Evolutionary conservation across 129 eudicot genomes (phyloP).

Genomic region (Lactuca sativa): DNA sequence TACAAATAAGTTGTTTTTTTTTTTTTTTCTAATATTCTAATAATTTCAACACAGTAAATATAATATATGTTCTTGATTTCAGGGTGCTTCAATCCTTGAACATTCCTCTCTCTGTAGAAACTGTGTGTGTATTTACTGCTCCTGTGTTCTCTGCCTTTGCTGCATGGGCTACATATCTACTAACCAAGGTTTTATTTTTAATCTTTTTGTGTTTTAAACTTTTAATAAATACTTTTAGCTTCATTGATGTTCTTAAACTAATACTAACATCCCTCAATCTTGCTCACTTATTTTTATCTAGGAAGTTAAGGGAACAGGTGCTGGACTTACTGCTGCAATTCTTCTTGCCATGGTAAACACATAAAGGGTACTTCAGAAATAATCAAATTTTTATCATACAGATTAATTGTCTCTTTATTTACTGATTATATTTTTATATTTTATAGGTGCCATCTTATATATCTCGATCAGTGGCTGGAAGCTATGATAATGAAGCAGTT

Average conservation of each 20-base stretch:
- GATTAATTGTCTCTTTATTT: neutral
- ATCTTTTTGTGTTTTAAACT: slow-evolving; percentile 7
- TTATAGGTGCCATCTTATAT: slow-evolving; percentile 96
- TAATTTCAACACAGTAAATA: neutral
- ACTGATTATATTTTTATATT: slow-evolving; percentile 12
- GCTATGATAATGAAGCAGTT: slow-evolving; percentile 99
- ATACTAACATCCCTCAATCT: slow-evolving; percentile 26
- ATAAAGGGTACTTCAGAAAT: slow-evolving; percentile 13
- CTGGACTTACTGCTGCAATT: slow-evolving; percentile 95
- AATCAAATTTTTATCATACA: neutral
- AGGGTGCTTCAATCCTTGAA: slow-evolving; percentile 87
- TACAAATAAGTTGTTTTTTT: neutral
- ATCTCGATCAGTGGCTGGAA: slow-evolving; percentile 99
- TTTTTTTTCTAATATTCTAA: neutral
- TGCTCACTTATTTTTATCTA: slow-evolving; percentile 27
- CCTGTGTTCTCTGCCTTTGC: slow-evolving; percentile 96
- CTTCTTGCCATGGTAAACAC: slow-evolving; percentile 85
- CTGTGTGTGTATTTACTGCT: slow-evolving; percentile 98
- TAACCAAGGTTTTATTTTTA: slow-evolving; percentile 70
- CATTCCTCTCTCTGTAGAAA: slow-evolving; percentile 96
- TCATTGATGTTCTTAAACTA: neutral
- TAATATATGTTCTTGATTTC: slow-evolving; percentile 32
- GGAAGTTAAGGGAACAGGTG: slow-evolving; percentile 99
- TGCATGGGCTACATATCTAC: slow-evolving; percentile 91
- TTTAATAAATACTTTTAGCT: neutral